phyloP scores from a whole-genome alignment of 1,284 basidiomycete genomes.

The Earliella scabrosa region DNA sequence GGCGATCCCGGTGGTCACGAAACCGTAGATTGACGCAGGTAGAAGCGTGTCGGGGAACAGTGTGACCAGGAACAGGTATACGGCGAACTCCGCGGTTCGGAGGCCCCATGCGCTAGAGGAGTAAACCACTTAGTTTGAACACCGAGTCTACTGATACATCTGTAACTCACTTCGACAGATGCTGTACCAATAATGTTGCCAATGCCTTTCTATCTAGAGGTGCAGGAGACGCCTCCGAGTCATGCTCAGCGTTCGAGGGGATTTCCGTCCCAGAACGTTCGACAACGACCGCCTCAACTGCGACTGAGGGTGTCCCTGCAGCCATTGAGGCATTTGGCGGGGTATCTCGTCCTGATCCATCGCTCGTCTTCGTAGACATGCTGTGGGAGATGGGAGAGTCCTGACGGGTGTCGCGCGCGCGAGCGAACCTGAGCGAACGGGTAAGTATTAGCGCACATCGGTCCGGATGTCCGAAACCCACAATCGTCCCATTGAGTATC shows the following conservation, averaged over 20 bases:
- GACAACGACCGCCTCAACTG: too few relatives aligned
- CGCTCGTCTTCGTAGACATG: too few relatives aligned
- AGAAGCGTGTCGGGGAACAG: conserved; percentile 54
- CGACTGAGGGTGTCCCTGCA: too few relatives aligned
- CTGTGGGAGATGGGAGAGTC: too few relatives aligned
- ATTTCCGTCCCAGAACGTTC: too few relatives aligned
- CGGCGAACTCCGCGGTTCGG: conserved; percentile 48
- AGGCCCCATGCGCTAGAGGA: conserved; percentile 44
- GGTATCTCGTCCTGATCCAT: too few relatives aligned
- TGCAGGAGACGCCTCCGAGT: neutral
- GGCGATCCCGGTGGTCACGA: conserved; percentile 43
- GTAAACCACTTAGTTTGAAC: too few relatives aligned
- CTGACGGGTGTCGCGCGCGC: too few relatives aligned
- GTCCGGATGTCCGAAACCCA: neutral
- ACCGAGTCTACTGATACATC: too few relatives aligned
- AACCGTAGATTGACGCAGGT: conserved; percentile 54
- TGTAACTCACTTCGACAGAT: conserved; percentile 27
- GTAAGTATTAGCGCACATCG: too few relatives aligned
- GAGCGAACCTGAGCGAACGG: too few relatives aligned
- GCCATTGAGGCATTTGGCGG: too few relatives aligned
- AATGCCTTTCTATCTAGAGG: conserved; percentile 24
- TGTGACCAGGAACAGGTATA: conserved; percentile 50
- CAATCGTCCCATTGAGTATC: neutral
- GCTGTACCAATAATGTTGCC: conserved; percentile 23
- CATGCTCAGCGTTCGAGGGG: neutral